Percentiles rank a stretch among this genome's conserved stretches.
These are phyloP conservation scores for Austroboletus rostrupii DNA, from an alignment of 1,284 basidiomycete species.

Conservation along the genomic window DNA sequence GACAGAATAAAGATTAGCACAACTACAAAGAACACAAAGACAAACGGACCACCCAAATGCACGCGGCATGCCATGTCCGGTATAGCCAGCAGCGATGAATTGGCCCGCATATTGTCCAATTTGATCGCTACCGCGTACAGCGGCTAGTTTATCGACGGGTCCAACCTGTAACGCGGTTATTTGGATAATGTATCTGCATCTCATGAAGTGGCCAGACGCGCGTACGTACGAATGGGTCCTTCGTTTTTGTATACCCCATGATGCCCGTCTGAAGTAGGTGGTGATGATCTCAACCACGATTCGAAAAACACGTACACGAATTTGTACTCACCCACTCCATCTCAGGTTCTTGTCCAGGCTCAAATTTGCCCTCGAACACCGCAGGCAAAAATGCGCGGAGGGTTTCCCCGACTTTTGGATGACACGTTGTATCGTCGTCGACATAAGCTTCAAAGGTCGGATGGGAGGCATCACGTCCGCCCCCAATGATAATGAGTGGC, in stretches of 20 bases:
- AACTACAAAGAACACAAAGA: background rate
- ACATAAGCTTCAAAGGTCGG: conserved; percentile 49
- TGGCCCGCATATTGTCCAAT: conserved; percentile 46
- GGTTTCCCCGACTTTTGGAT: conserved; percentile 42
- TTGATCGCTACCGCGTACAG: conserved; percentile 10
- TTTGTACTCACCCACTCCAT: conserved; percentile 67
- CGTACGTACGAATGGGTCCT: conserved; percentile 64
- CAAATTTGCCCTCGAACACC: conserved; percentile 54
- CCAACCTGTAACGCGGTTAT: conserved; percentile 51
- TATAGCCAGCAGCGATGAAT: conserved; percentile 72
- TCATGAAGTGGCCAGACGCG: background rate
- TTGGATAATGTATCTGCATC: background rate
- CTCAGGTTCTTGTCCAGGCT: conserved; percentile 46
- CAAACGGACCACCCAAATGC: conserved; percentile 53
- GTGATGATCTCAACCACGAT: background rate
- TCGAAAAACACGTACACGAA: background rate
- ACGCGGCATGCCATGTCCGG: conserved; percentile 80
- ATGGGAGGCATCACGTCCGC: conserved; percentile 49
- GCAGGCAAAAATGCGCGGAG: conserved; percentile 57
- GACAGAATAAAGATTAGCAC: background rate
- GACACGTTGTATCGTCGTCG: conserved; percentile 59
- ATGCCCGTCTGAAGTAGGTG: conserved; percentile 61
- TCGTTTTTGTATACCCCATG: conserved; percentile 68
- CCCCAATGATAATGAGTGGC: conserved; percentile 73
- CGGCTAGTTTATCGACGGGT: conserved; percentile 41